These are phyloP conservation scores for Fusarium concolor DNA, from an alignment of 2,329 filamentous ascomycete species.

Conservation along the genomic window DNA sequence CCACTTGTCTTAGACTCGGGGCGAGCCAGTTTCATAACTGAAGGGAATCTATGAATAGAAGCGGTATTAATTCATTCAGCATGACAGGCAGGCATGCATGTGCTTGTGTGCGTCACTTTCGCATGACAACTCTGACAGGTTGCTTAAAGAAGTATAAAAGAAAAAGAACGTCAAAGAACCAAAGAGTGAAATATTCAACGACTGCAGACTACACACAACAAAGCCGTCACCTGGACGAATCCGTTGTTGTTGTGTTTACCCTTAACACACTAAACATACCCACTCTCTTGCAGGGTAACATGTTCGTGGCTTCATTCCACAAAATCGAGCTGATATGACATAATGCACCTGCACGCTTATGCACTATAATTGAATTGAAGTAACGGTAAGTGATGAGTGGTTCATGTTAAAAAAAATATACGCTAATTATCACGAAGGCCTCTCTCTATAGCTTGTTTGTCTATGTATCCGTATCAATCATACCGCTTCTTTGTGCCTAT, in stretches of 20 bases:
- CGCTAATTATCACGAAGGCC: slow-evolving; percentile 14
- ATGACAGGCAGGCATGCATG: slow-evolving; percentile 9
- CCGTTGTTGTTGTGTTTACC: slow-evolving; percentile 7
- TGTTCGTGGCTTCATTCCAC: slow-evolving; percentile 21
- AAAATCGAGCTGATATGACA: slow-evolving; percentile 20
- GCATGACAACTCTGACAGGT: slow-evolving; percentile 6
- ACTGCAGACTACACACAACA: not conserved
- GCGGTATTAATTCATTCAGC: not conserved
- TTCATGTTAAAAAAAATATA: slow-evolving; percentile 7
- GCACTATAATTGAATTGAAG: slow-evolving; percentile 3
- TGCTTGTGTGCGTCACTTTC: slow-evolving; percentile 4
- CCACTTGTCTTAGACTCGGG: slow-evolving; percentile 25
- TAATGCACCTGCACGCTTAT: slow-evolving; percentile 16
- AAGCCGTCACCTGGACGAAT: slow-evolving; percentile 13
- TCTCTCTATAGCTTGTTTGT: slow-evolving; percentile 10
- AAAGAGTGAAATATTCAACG: not conserved
- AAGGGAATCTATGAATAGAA: slow-evolving; percentile 23
- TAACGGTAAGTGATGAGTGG: not conserved
- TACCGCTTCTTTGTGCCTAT: slow-evolving; percentile 37
- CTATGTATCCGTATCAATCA: not conserved
- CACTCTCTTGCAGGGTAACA: slow-evolving; percentile 27
- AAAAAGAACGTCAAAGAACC: not conserved
- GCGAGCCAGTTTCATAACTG: slow-evolving; percentile 9
- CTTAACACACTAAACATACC: not conserved
- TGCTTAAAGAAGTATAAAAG: not conserved